Evolutionary conservation across 306 rosid species (phyloP), one percentile per base, ranked within the genome.

Genomic region (Casuarina cunninghamiana): DNA sequence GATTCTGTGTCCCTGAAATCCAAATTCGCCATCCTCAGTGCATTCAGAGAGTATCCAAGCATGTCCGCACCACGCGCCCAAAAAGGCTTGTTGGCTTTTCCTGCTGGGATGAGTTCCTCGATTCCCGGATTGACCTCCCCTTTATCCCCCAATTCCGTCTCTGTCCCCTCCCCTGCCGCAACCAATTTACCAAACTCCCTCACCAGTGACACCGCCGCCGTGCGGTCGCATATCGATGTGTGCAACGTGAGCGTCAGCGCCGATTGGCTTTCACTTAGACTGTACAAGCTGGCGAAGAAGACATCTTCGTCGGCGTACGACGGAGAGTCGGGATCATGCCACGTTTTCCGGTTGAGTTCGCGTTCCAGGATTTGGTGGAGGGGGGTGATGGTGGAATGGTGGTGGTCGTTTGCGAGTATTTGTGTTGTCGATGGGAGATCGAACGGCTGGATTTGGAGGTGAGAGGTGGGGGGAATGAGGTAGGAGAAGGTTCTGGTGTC

Each of bases 61-160:
- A 95, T 21, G 91, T 95, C 98, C 38, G 89, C 42, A 0, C 98
- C 98, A 87, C 98, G 97, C 84, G 91, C 87, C 98, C 97, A 95
- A 57, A 95, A 90, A 41, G 96, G 84, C 74, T 92, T 95, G 32
- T 78, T 82, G 48, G 69, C 83, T 73, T 87, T 91, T 5, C 88
- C 93, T 5, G 77, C 83, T 0, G 98, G 98, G 12, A 95, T 80
- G 26, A 92, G 65, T 72, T 95, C 92, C 87, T 95, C 97, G 19
- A 95, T 87, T 49, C 85, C 86, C 72, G 70, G 62, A 55, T 66
- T 48, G 61, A 85, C 79, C 86, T 79, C 82, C 21, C 71, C 90
- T 0, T 65, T 80, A 11, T 75, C 82, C 55, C 69, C 71, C 3
- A 77, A 50, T 87, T 32, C 84, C 91, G 5, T 13, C n/a, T 72